These are phyloP conservation scores for Letharia columbiana DNA, from an alignment of 495 filamentous ascomycete genomes.

Conservation along the genomic window DNA sequence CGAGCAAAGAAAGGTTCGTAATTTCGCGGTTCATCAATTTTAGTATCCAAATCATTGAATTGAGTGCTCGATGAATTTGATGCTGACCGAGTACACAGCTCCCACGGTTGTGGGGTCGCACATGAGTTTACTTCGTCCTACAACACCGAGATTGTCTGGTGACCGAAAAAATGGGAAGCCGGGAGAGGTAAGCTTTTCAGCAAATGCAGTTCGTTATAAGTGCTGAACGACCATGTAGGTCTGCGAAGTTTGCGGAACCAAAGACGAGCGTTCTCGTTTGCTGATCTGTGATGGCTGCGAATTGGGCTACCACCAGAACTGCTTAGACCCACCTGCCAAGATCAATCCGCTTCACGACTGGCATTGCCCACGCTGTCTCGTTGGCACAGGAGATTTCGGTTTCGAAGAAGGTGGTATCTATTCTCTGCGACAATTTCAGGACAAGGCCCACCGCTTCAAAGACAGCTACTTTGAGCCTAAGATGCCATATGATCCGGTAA, in stretches of 20 bases:
- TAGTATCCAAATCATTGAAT: not conserved
- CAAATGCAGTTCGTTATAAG: constrained; percentile 3
- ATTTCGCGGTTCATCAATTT: not conserved
- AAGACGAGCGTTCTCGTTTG: constrained; percentile 61
- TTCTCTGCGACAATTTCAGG: constrained; percentile 91
- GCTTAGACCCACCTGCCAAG: constrained; percentile 81
- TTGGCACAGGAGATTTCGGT: constrained; percentile 93
- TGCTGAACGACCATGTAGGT: constrained; percentile 42
- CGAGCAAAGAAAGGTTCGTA: constrained; percentile 80
- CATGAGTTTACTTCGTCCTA: constrained; percentile 87
- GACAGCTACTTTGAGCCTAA: constrained; percentile 84
- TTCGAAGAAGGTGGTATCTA: constrained; percentile 97
- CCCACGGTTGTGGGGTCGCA: constrained; percentile 92
- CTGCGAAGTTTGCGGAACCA: constrained; percentile 81
- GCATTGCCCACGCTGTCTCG: constrained; percentile 93
- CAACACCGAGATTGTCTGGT: constrained; percentile 58
- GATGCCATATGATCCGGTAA: constrained; percentile 79
- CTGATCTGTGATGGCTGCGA: constrained; percentile 92
- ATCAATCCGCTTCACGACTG: constrained; percentile 77
- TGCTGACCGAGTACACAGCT: constrained; percentile 43
- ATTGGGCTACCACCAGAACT: constrained; percentile 75
- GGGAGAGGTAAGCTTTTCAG: constrained; percentile 57
- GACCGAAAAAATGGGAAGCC: constrained; percentile 58
- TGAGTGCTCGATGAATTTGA: not conserved
- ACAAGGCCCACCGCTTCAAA: constrained; percentile 91